Base-by-base conservation (phyloP, 192 early-diverging fungal species). In the Spizellomyces sp. region DNA sequence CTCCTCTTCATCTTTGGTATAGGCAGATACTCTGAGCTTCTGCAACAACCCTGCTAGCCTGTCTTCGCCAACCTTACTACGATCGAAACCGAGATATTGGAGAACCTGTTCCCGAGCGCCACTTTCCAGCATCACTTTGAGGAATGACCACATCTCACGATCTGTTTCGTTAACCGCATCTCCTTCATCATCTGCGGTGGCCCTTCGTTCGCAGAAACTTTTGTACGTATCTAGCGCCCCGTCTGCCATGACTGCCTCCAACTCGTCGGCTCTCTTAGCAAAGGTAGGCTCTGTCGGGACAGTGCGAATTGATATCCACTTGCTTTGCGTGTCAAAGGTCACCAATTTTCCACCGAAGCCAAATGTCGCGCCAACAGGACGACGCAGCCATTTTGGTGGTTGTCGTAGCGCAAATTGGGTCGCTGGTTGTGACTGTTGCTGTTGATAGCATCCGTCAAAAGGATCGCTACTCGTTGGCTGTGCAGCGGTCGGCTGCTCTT, bases 311-410 rank as follows among this genome's bases (percentile, higher is more conserved):
- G 71, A 80, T n/a, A 96, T 90, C 8, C 19, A 15, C 41, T 57
- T 62, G 64, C 41, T 64, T 21, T 56, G 41, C 15, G 84, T 82
- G 63, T 84, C 80, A 74, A 98, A 96, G 58, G 77, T 79, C 17
- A 93, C 91, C 12, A 98, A 83, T 76, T 94, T 90, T 44, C 94
- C 93, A 70, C 96, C 96, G 72, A 95, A 98, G 5, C 92, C 91
- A 84, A 93, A 99, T 1, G 87, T 80, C 2, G 87, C 93, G 12
- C 94, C 94, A 0, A 90, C 90, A 19, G 95, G 96, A 2, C 94
- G 82, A 21, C 91, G 88, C 27, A 96, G 84, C 97, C 97, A 99
- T 79, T 95, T 96, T 64, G 97, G 97, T 55, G 98, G 92, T 47
- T 91, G 86, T 9, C 70, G 75, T 17, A 84, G 73, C 14, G 36